Evolutionary conservation across 2,329 filamentous ascomycete species (phyloP).

Genomic region (Plenodomus tracheiphilus): DNA sequence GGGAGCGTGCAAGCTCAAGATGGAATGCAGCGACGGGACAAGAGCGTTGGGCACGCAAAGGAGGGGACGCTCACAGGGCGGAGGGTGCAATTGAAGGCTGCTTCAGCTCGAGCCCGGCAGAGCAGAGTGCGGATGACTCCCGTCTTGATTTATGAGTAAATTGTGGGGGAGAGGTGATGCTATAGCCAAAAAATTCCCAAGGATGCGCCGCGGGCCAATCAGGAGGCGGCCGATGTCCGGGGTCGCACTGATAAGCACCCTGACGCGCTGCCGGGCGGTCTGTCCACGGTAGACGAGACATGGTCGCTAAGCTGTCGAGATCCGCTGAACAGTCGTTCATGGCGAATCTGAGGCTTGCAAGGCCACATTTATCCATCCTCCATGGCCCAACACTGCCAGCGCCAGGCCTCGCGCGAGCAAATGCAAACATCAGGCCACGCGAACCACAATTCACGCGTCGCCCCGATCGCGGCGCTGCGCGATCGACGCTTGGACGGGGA

Average conservation of each 20-base stretch:
- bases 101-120: constrained; percentile 34
- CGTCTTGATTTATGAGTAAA: constrained; percentile 29
- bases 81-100: constrained; percentile 33
- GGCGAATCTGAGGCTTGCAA: background rate
- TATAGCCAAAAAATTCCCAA: constrained; percentile 36
- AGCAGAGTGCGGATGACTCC: constrained; percentile 33
- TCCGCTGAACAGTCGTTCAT: background rate
- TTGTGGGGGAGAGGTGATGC: constrained; percentile 39
- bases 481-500: constrained; percentile 20
- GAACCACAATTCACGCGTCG: background rate
- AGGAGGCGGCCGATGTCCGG: constrained; percentile 33
- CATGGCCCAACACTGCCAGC: background rate
- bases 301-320: background rate
- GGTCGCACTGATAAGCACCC: constrained; percentile 28
- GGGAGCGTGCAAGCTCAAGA: constrained; percentile 39
- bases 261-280: constrained; percentile 15
- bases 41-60: constrained; percentile 21
- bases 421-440: constrained; percentile 5
- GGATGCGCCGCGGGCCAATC: constrained; percentile 30
- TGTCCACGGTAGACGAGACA: background rate
- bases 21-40: constrained; percentile 11
- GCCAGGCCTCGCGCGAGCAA: background rate
- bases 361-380: background rate
- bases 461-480: constrained; percentile 25
- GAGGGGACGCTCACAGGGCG: constrained; percentile 21